Conservation (phyloP, 2,329 filamentous ascomycete genomes). For the Magnaporthales sp. region DNA sequence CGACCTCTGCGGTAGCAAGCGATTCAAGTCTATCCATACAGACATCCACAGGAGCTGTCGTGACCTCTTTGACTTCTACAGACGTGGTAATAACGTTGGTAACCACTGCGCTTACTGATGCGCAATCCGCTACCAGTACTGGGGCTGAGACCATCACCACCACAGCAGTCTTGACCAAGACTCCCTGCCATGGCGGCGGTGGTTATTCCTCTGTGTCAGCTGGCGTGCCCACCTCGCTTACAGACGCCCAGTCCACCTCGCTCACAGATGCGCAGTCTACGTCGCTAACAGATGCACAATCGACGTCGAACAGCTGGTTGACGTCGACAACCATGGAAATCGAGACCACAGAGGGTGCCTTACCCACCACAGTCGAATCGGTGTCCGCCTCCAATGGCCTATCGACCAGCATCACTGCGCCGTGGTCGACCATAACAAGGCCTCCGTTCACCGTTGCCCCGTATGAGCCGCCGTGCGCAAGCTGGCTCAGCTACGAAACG, state of each 20-base stretch:
- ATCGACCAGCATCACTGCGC: background rate
- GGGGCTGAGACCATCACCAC: background rate
- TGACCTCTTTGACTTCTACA: background rate
- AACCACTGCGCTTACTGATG: background rate
- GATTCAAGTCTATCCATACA: background rate
- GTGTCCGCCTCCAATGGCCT: background rate
- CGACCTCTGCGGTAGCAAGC: background rate
- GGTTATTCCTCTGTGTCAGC: background rate
- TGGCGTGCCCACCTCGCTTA: background rate
- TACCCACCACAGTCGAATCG: background rate
- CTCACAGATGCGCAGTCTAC: background rate
- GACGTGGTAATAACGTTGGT: too few relatives aligned
- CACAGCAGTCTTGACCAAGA: background rate
- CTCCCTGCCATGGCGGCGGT: background rate
- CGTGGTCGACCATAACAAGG: background rate
- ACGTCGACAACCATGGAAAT: background rate
- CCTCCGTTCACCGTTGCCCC: background rate
- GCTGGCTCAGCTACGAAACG: constrained; percentile 22
- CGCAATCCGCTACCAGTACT: background rate
- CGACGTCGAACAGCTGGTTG: background rate
- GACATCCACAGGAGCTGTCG: background rate
- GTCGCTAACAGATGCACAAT: background rate
- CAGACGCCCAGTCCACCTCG: background rate
- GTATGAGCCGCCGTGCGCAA: constrained; percentile 9
- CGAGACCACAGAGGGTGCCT: background rate